Evolutionary conservation across 2,329 filamentous ascomycete genomes (phyloP), one percentile per base, ranked within the genome.

Genomic region (Teratosphaeria nubilosa): DNA sequence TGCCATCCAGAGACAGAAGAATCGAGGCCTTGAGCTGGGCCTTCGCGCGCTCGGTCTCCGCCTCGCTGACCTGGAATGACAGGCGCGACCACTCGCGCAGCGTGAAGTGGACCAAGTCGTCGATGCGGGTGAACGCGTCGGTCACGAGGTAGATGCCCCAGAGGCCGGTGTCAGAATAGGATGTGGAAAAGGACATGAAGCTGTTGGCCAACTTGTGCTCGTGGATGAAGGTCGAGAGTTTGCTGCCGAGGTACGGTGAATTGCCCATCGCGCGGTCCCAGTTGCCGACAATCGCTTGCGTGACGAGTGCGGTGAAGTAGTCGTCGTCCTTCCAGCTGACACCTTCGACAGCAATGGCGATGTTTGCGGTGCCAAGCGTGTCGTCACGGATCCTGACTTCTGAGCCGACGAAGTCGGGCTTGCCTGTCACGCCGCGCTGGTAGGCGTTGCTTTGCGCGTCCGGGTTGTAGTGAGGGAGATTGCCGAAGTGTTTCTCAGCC

Each of bases 131-230:
- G 69, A 88, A 78, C 78, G 94, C 88, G 78, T 96, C 91, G 71
- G 89, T 90, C 69, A 95, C 90, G 63, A 99, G 84, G 83, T 99
- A 99, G 82, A 97, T 97, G 80, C 94, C 94, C 94, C 94, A 99
- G 68, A 99, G 90, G 83, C 94, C 94, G 75, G 94, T 99, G 77
- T 99, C 94, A 73, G 91, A 97, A 81, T 99, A 99, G 82, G 90
- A 96, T 67, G 94, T 99, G 66, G 91, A 96, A 81, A 99, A 99
- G 81, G 90, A 95, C 95, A 99, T 99, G 84, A 96, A 99, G 85
- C 91, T 96, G 82, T 96, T 99, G 77, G 94, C 94, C 63, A 99
- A 84, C 76, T 91, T 87, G 79, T 97, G 85, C 78, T 95, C 86
- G 82, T 95, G 89, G 67, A 99, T 87, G 71, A 94, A 90, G 65